Evolutionary conservation across 2,329 filamentous ascomycete genomes (phyloP).

Genomic region (Conoideocrella luteorostrata): DNA sequence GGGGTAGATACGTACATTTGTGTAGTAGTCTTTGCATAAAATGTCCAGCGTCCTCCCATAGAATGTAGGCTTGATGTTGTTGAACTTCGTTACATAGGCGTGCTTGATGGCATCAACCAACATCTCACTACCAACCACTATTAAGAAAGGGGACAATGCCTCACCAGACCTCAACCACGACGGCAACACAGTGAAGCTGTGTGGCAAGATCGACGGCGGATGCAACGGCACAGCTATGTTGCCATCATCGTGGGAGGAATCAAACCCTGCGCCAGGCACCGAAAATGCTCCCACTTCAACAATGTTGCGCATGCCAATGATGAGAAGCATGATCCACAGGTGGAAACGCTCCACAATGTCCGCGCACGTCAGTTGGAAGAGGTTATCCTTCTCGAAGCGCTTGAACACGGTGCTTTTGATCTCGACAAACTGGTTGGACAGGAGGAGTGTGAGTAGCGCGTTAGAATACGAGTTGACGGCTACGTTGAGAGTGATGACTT

Average conservation of each 20-base stretch:
- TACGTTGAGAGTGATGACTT: constrained; percentile 95
- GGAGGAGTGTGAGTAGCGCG: constrained; percentile 79
- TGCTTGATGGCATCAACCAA: constrained; percentile 96
- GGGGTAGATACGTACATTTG: constrained; percentile 54
- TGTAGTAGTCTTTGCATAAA: constrained; percentile 95
- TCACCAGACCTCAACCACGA: constrained; percentile 72
- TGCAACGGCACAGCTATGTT: constrained; percentile 54
- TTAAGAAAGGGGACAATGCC: constrained; percentile 83
- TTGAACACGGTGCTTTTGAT: constrained; percentile 99
- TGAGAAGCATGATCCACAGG: constrained; percentile 92
- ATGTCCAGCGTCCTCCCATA: constrained; percentile 90
- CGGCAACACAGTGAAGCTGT: constrained; percentile 85
- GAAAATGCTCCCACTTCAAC: constrained; percentile 89
- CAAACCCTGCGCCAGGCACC: constrained; percentile 47
- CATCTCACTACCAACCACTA: constrained; percentile 95
- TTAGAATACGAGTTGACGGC: constrained; percentile 99
- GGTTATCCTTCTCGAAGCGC: constrained; percentile 94
- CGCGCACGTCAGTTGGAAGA: constrained; percentile 93
- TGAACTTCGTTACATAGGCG: constrained; percentile 97
- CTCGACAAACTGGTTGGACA: constrained; percentile 98
- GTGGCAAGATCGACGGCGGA: constrained; percentile 71
- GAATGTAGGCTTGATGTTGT: constrained; percentile 86
- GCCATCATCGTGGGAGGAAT: constrained; percentile 38
- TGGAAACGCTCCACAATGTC: constrained; percentile 97
- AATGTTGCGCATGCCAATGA: constrained; percentile 92